These are phyloP conservation scores for Helicocarpus griseus DNA, from an alignment of 2,329 filamentous ascomycete genomes.

Conservation along the genomic window DNA sequence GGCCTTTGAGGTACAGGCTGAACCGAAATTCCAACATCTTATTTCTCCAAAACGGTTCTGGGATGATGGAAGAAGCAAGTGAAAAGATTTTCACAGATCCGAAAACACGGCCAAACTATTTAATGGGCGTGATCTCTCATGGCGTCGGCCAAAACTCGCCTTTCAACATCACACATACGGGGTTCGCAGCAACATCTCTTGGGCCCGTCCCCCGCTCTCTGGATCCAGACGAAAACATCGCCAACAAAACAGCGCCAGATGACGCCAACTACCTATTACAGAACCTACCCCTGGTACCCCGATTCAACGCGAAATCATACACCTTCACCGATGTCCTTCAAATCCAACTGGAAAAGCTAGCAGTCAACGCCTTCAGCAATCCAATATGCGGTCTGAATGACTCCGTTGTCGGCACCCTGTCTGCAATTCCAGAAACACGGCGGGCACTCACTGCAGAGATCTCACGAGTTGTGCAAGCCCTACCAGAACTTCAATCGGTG, in stretches of 20 bases:
- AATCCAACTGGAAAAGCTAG: conserved; percentile 68
- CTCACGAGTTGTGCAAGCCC: conserved; percentile 54
- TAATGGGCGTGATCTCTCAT: conserved; percentile 59
- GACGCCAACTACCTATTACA: conserved; percentile 53
- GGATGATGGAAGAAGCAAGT: conserved; percentile 70
- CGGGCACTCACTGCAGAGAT: conserved; percentile 66
- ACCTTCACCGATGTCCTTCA: conserved; percentile 54
- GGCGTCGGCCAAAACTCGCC: conserved; percentile 41
- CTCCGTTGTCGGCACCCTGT: conserved; percentile 60
- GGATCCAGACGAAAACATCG: conserved; percentile 8
- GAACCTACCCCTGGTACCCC: conserved; percentile 52
- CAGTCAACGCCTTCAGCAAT: conserved; percentile 67
- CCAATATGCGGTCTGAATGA: conserved; percentile 72
- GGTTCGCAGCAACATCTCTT: conserved; percentile 49
- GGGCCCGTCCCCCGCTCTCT: conserved; percentile 33
- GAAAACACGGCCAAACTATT: conserved; percentile 59
- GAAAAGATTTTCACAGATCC: conserved; percentile 58
- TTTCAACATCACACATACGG: conserved; percentile 49
- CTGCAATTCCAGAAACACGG: conserved; percentile 57
- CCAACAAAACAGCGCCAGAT: conserved; percentile 14
- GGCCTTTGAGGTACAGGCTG: conserved; percentile 56
- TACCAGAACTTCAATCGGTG: conserved; percentile 63
- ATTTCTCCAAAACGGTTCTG: conserved; percentile 73
- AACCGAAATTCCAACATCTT: conserved; percentile 60
- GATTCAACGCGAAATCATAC: conserved; percentile 51